Evolutionary conservation across 2,329 filamentous ascomycete genomes (phyloP).

Genomic region (Cladosporium sp.): DNA sequence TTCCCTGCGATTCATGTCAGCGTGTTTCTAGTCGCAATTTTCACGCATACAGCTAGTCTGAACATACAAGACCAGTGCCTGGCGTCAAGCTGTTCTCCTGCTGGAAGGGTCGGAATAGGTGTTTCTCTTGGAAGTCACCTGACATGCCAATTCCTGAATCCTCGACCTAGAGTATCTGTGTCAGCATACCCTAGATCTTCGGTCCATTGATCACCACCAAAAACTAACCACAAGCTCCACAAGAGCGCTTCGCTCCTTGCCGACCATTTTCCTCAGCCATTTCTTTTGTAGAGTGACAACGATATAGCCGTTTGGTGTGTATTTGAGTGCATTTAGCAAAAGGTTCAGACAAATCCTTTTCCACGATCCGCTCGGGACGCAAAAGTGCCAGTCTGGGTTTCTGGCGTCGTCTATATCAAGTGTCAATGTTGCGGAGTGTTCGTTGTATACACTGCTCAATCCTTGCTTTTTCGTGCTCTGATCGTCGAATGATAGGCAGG

Average conservation of each 20-base stretch:
- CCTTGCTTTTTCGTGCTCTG: conserved; percentile 23
- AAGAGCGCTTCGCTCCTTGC: not conserved
- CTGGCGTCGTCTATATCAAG: conserved; percentile 35
- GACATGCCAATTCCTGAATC: conserved; percentile 66
- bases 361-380: conserved; percentile 43
- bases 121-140: conserved; percentile 57
- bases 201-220: no score
- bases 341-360: conserved; percentile 46
- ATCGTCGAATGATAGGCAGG: conserved; percentile 30
- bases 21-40: not conserved
- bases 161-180: conserved; percentile 35
- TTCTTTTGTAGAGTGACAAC: conserved; percentile 24
- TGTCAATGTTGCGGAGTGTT: conserved; percentile 33
- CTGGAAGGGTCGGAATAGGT: conserved; percentile 60
- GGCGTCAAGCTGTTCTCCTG: conserved; percentile 61
- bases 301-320: conserved; percentile 42
- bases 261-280: not conserved
- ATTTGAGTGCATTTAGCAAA: conserved; percentile 48
- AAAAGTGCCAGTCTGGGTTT: conserved; percentile 39
- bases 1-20: conserved; percentile 26
- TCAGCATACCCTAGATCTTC: not conserved
- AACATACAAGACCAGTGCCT: conserved; percentile 55
- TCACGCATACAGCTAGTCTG: no score
- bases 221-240: not conserved
- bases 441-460: conserved; percentile 26